Conservation (phyloP, 495 filamentous ascomycete genomes). For the Zalerion maritima region DNA sequence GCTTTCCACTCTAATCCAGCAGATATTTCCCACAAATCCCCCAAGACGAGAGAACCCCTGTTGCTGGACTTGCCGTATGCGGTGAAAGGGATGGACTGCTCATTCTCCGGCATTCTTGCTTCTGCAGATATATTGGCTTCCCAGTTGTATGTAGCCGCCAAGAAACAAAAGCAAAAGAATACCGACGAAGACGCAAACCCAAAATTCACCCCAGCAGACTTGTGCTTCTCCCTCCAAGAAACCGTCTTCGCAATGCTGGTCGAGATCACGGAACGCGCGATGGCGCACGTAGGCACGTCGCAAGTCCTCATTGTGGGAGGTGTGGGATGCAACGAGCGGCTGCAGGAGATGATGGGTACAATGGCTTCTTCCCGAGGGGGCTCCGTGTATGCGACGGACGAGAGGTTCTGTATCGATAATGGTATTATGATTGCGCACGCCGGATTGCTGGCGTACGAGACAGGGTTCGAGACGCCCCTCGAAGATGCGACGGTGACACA, state of each 20-base stretch:
- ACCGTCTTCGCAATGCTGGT: conserved; percentile 94
- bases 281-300: conserved; percentile 86
- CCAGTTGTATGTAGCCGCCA: conserved; percentile 36
- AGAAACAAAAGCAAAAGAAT: conserved; percentile 23
- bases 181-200: conserved; percentile 8
- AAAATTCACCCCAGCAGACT: conserved; percentile 58
- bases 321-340: conserved; percentile 91
- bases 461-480: conserved; percentile 58
- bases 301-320: conserved; percentile 93
- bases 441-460: conserved; percentile 68
- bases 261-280: conserved; percentile 94
- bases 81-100: conserved; percentile 97
- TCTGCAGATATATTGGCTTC: conserved; percentile 64
- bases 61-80: conserved; percentile 85
- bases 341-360: conserved; percentile 96
- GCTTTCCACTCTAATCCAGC: conserved; percentile 13
- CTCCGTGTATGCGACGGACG: conserved; percentile 85
- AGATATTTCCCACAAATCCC: conserved; percentile 4
- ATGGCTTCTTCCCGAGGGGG: conserved; percentile 91
- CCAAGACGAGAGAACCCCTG: too few relatives aligned
- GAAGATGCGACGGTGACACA: conserved; percentile 85
- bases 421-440: conserved; percentile 99
- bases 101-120: conserved; percentile 81
- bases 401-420: conserved; percentile 97
- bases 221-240: conserved; percentile 92